phyloP scores from a whole-genome alignment of 73 alveolate species.

The Uronychia setigera region DNA sequence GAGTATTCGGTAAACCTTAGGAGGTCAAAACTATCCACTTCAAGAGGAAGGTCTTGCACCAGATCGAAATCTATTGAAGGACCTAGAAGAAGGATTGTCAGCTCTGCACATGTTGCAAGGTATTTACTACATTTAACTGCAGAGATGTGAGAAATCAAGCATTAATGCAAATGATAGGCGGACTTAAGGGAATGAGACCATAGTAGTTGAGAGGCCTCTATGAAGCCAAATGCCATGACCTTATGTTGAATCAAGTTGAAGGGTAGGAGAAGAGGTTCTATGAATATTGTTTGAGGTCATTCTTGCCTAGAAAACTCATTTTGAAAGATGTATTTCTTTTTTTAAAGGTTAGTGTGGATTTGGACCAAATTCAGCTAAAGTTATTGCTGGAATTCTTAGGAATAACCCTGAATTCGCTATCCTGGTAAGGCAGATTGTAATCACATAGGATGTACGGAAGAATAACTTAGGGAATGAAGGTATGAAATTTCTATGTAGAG shows the following conservation, averaged over 20 bases:
- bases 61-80: background rate
- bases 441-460: conserved; percentile 48
- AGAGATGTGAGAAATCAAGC: background rate
- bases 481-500: conserved; percentile 18
- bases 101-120: background rate
- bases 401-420: conserved; percentile 1
- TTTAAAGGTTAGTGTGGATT: conserved; percentile 34
- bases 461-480: conserved; percentile 58
- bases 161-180: background rate
- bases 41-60: background rate
- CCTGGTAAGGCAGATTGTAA: conserved; percentile 12
- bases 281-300: conserved; percentile 8
- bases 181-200: background rate
- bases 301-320: conserved; percentile 30
- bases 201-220: conserved; percentile 1
- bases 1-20: background rate
- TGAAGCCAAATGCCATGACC: conserved; percentile 13
- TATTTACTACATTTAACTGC: background rate
- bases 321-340: conserved; percentile 25
- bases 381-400: conserved; percentile 20
- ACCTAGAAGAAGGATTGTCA: background rate
- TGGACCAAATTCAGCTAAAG: conserved; percentile 44
- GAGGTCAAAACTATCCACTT: background rate
- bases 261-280: conserved; percentile 13
- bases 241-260: background rate